Evolutionary conservation across 306 rosid species (phyloP).

Genomic region (Quercus aquifolioides): DNA sequence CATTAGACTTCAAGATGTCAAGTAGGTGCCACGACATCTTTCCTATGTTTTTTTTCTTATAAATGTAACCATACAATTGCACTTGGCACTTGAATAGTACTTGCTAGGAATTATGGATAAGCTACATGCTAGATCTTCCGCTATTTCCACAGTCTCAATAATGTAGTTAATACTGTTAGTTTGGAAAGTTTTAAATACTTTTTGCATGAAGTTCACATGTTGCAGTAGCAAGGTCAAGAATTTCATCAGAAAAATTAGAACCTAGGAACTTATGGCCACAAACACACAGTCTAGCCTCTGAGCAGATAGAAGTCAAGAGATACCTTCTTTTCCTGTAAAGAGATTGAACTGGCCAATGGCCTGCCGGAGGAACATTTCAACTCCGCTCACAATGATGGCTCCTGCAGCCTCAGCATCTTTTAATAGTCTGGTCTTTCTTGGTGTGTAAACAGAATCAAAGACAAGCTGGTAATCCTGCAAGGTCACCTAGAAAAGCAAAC

Average conservation of each 20-base stretch:
- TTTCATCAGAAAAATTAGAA: neutral
- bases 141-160: neutral
- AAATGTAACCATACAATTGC: neutral
- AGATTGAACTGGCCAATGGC: slow-evolving; percentile 48
- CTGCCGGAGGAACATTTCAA: slow-evolving; percentile 50
- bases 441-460: slow-evolving; percentile 45
- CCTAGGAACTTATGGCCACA: neutral
- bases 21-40: neutral
- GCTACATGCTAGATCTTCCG: neutral
- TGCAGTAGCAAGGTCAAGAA: neutral
- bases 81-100: neutral
- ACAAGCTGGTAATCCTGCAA: slow-evolving; percentile 37
- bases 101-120: no score
- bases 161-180: neutral
- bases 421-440: slow-evolving; percentile 39
- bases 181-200: neutral
- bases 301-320: neutral
- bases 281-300: neutral
- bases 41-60: neutral
- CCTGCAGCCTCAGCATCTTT: slow-evolving; percentile 49
- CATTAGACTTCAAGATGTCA: neutral
- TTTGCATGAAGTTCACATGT: neutral
- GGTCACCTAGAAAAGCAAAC: slow-evolving; percentile 27
- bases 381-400: slow-evolving; percentile 39
- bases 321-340: slow-evolving; percentile 30